Evolutionary conservation across 768 basidiomycete species (phyloP).

Genomic region (Russula lepida): DNA sequence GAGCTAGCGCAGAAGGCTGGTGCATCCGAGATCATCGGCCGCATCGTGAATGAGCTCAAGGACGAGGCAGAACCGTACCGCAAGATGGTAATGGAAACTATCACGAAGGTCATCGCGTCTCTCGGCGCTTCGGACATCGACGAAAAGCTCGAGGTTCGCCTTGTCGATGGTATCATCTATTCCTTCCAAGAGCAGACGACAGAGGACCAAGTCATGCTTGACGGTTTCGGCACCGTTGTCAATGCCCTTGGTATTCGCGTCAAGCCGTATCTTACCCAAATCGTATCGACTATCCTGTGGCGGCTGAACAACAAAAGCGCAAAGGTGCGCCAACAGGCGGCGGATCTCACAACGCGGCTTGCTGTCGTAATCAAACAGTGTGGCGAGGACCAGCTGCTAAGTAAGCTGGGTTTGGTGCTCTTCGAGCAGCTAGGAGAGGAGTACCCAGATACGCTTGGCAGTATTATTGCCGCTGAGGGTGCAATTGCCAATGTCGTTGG

Average conservation of each 20-base stretch:
- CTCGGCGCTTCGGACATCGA: slow-evolving; percentile 97
- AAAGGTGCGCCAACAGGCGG: slow-evolving; percentile 97
- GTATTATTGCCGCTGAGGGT: slow-evolving; percentile 97
- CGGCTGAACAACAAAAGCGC: slow-evolving; percentile 99
- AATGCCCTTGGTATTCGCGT: slow-evolving; percentile 93
- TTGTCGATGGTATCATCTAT: slow-evolving; percentile 98
- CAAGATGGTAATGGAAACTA: slow-evolving; percentile 99
- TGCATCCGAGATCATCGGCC: slow-evolving; percentile 90
- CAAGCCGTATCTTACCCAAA: slow-evolving; percentile 97
- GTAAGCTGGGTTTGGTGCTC: slow-evolving; percentile 91
- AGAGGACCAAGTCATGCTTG: slow-evolving; percentile 98
- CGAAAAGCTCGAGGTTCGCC: slow-evolving; percentile 85
- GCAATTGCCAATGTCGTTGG: slow-evolving; percentile 99
- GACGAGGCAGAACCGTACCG: slow-evolving; percentile 85
- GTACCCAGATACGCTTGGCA: slow-evolving; percentile 97
- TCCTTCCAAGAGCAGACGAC: slow-evolving; percentile 99
- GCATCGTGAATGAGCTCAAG: slow-evolving; percentile 83
- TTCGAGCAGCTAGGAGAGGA: slow-evolving; percentile 99
- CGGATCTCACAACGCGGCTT: slow-evolving; percentile 92
- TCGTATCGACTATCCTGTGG: slow-evolving; percentile 98
- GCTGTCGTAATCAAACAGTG: slow-evolving; percentile 99
- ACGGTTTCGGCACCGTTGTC: slow-evolving; percentile 96
- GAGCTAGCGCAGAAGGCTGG: slow-evolving; percentile 97
- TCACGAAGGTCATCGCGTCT: slow-evolving; percentile 89
- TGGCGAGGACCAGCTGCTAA: slow-evolving; percentile 90